These are phyloP conservation scores for Rhododendron simsii DNA, from an alignment of 148 eudicot species.

Conservation along the genomic window DNA sequence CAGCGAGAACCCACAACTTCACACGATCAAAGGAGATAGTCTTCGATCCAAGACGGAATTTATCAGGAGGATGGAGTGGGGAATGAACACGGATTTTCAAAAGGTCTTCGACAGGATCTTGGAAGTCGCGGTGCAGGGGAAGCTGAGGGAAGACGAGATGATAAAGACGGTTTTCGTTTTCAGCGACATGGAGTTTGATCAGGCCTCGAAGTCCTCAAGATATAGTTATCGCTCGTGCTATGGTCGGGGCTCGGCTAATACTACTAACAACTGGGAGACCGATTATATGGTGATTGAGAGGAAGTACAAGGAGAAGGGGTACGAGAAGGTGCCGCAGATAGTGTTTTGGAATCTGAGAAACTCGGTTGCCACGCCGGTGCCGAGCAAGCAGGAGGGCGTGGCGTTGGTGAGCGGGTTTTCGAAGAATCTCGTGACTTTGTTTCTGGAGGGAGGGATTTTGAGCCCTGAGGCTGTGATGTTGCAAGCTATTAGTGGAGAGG, in stretches of 20 bases:
- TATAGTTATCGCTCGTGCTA: no score
- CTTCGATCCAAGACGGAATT: slow-evolving; percentile 22
- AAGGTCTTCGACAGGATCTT: slow-evolving; percentile 39
- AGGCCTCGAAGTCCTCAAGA: slow-evolving; percentile 16
- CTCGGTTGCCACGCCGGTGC: slow-evolving; percentile 26
- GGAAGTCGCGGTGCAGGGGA: slow-evolving; percentile 24
- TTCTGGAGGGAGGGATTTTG: slow-evolving; percentile 18
- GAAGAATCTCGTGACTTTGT: slow-evolving; percentile 27
- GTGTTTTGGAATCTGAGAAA: slow-evolving; percentile 32
- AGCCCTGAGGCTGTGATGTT: slow-evolving; percentile 23
- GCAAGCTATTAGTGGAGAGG: slow-evolving; percentile 20
- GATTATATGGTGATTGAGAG: slow-evolving; percentile 26
- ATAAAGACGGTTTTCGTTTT: slow-evolving; percentile 46
- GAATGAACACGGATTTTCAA: slow-evolving; percentile 27
- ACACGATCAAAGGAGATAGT: slow-evolving; percentile 12
- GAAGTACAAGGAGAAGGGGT: slow-evolving; percentile 24
- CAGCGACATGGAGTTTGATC: slow-evolving; percentile 45
- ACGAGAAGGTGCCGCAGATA: slow-evolving; percentile 22
- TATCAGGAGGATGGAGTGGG: slow-evolving; percentile 25
- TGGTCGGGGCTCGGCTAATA: neutral
- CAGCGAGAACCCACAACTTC: slow-evolving; percentile 27
- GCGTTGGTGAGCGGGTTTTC: slow-evolving; percentile 33
- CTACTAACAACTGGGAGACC: slow-evolving; percentile 25
- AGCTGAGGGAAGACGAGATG: slow-evolving; percentile 32
- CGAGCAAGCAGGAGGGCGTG: slow-evolving; percentile 15